Evolutionary conservation across 2,329 filamentous ascomycete genomes (phyloP).

Genomic region (Elsinoe batatas): DNA sequence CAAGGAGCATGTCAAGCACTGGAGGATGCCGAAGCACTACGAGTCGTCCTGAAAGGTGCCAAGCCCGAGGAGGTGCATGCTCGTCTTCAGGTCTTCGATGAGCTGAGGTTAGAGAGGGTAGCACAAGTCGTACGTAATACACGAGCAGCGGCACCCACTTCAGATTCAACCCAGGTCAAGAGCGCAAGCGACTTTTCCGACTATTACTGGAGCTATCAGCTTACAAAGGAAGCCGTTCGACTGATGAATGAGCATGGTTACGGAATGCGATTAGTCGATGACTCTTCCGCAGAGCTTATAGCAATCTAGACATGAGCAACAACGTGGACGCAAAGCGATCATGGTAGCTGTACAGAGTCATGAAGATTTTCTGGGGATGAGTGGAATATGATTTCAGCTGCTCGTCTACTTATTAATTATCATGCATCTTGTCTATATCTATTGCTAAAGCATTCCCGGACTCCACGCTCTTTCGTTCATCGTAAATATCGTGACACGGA

Average conservation of each 20-base stretch:
- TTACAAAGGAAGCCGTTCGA: not conserved
- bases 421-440: not conserved
- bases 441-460: too few relatives aligned
- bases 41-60: not conserved
- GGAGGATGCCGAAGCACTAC: slow-evolving; percentile 1
- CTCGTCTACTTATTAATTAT: not conserved
- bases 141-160: not conserved
- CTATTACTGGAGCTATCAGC: not conserved
- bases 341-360: not conserved
- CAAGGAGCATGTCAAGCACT: slow-evolving; percentile 6
- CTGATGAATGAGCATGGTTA: not conserved
- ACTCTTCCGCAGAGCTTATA: not conserved
- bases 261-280: not conserved
- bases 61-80: not conserved
- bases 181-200: not conserved
- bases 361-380: not conserved
- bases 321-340: not conserved
- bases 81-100: not conserved
- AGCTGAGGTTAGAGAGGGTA: not conserved
- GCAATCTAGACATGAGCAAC: not conserved
- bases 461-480: not conserved
- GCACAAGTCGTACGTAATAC: not conserved
- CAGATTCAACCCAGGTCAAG: not conserved
- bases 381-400: too few relatives aligned
- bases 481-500: not conserved